Evolutionary conservation across 2,329 filamentous ascomycete genomes (phyloP), one percentile per base, ranked within the genome.

Genomic region (Colletotrichum gigasporum): DNA sequence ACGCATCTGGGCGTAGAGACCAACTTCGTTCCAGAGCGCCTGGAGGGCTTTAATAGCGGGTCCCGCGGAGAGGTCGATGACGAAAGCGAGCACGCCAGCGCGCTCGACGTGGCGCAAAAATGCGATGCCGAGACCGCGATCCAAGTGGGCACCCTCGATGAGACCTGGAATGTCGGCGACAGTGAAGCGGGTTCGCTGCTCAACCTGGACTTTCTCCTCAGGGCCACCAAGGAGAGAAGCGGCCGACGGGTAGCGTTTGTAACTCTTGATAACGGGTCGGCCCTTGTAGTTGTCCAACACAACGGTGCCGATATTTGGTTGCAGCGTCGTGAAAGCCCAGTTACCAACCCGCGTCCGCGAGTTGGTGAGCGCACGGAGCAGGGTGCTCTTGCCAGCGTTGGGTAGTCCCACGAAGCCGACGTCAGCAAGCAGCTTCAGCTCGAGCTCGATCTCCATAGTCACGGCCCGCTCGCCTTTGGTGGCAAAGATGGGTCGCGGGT

Each of bases 311-410:
- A 99, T 96, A 70, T 97, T 97, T 3, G 96, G 96, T 70, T 94
- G 91, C 8, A 99, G 83, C 0, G 96, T 99, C 3, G 96, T 99
- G 76, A 99, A 99, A 9, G 94, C 95, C 96, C 96, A 99, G 75
- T 92, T 90, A 39, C 96, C 96, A 28, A 99, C 89, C 37, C 96
- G 88, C 2, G 96, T 93, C 64, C 94, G 90, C 74, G 92, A 96
- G 75, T 94, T 94, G 71, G 90, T 97, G 71, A 99, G 81, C 3
- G 94, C 90, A 16, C 96, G 90, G 14, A 98, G 85, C 2, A 99
- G 84, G 0, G 96, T 98, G 74, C 92, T 96, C 79, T 99, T 99
- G 8, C 96, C 96, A 4, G 95, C 96, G 75, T 99, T 99, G 2
- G 96, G 96, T 14, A 98, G 86, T 1, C 96, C 96, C 14, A 99